Conservation (phyloP, 257 asterid genomes). For the Jaltomata sinuosa region DNA sequence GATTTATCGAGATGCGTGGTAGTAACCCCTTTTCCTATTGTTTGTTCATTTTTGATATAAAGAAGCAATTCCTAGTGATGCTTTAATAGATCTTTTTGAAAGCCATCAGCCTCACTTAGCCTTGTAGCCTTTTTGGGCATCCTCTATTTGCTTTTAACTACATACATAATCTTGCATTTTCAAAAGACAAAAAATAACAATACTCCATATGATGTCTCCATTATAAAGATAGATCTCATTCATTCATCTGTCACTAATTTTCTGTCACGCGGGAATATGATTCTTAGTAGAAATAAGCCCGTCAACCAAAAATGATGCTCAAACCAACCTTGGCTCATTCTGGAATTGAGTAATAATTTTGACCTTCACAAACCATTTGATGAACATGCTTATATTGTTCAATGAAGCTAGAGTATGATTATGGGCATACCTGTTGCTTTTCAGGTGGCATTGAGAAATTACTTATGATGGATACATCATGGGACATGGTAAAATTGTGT, state of each 20-base stretch:
- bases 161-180: neutral
- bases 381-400: neutral
- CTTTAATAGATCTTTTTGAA: neutral
- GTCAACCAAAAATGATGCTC: neutral
- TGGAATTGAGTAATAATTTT: neutral
- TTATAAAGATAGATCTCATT: neutral
- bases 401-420: neutral
- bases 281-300: neutral
- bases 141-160: neutral
- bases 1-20: neutral
- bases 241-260: neutral
- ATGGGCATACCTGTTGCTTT: slow-evolving; percentile 6
- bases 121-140: neutral
- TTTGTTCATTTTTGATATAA: neutral
- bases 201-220: neutral
- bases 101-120: neutral
- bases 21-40: neutral
- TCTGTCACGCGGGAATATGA: neutral
- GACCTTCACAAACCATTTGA: neutral
- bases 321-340: neutral
- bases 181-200: neutral
- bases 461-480: slow-evolving; percentile 81
- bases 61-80: neutral
- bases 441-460: slow-evolving; percentile 84
- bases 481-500: slow-evolving; percentile 73